Evolutionary conservation across 2,329 filamentous ascomycete genomes (phyloP).

Genomic region (Xylaria sp.): DNA sequence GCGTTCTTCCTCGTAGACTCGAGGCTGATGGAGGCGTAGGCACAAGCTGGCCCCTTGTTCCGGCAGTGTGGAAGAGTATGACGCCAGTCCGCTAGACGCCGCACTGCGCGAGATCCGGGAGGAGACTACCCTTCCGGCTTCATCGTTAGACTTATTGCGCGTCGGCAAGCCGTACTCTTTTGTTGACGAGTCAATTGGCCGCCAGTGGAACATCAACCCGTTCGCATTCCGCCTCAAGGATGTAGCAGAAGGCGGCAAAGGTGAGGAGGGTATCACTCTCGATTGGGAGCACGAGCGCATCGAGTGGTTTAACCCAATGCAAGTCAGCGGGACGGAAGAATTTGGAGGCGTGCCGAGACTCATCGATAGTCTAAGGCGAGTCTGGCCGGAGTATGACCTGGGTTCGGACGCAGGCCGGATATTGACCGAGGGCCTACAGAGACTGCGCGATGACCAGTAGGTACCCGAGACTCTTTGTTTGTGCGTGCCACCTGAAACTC

Average conservation of each 20-base stretch:
- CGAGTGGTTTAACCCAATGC: slow-evolving; percentile 61
- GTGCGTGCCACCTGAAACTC: not conserved
- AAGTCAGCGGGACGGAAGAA: slow-evolving; percentile 51
- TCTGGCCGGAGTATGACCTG: slow-evolving; percentile 63
- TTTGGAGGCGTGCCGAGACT: slow-evolving; percentile 63
- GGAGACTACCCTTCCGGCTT: slow-evolving; percentile 61
- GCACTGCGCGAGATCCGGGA: slow-evolving; percentile 68
- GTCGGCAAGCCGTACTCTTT: slow-evolving; percentile 66
- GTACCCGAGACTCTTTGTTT: not conserved
- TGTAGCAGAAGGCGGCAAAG: slow-evolving; percentile 43
- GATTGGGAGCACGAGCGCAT: slow-evolving; percentile 69
- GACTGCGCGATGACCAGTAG: slow-evolving; percentile 58
- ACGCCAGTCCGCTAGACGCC: slow-evolving; percentile 58
- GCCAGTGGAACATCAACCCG: slow-evolving; percentile 67
- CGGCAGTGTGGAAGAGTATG: slow-evolving; percentile 61
- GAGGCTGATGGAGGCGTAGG: slow-evolving; percentile 38
- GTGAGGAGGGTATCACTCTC: slow-evolving; percentile 55
- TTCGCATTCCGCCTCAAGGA: slow-evolving; percentile 62
- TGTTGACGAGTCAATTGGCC: slow-evolving; percentile 55
- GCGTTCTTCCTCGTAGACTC: not conserved
- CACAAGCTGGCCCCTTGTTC: slow-evolving; percentile 67
- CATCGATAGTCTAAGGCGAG: slow-evolving; percentile 61
- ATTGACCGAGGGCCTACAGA: slow-evolving; percentile 53
- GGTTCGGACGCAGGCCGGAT: slow-evolving; percentile 51
- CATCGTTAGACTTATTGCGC: slow-evolving; percentile 56